Base-by-base conservation (phyloP, 2,329 filamentous ascomycete genomes). In the Phoma sp. region DNA sequence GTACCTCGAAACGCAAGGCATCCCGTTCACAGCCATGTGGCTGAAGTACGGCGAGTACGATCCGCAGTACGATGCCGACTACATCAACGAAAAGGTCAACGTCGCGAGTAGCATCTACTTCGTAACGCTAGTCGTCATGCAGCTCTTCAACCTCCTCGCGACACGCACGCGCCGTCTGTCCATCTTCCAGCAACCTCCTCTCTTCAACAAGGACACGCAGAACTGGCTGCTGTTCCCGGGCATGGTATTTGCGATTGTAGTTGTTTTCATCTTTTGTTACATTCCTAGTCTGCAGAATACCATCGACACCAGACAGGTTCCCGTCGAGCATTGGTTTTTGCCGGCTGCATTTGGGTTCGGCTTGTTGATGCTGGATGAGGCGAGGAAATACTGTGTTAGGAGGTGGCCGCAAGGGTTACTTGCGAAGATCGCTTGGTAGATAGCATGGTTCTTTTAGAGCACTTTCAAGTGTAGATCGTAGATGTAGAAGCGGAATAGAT, bases 91-190 rank as follows among this genome's bases (percentile, higher is more conserved):
- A 23, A 80, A 84, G 57, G 76, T 89, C 20, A 88, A 87, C 58
- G 80, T 83, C 56, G 88, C 88, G 0, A 88, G 84, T 30, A 89
- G 86, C 14, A 87, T 93, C 55, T 93, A 93, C 74, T 93, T 93
- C 64, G 84, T 92, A 61, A 93, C 87, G 54, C 77, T 93, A 18
- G 90, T 93, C 2, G 86, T 93, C 42, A 91, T 93, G 88, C 88
- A 91, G 80, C 87, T 87, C 80, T 92, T 92, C 79, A 91, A 89
- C 68, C 78, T 92, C 4, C 82, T 92, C 66, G 85, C 86, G 1
- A 81, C 90, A 5, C 81, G 89, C 14, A 93, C 80, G 60, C 61
- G 78, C 68, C 67, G 83, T 68, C 53, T 86, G 65, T 77, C 84
- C 49, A 84, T 93, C 59, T 86, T 93, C 71, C 87, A 91, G 67